Evolutionary conservation across 768 basidiomycete species (phyloP).

Genomic region (Atractiella rhizophila): DNA sequence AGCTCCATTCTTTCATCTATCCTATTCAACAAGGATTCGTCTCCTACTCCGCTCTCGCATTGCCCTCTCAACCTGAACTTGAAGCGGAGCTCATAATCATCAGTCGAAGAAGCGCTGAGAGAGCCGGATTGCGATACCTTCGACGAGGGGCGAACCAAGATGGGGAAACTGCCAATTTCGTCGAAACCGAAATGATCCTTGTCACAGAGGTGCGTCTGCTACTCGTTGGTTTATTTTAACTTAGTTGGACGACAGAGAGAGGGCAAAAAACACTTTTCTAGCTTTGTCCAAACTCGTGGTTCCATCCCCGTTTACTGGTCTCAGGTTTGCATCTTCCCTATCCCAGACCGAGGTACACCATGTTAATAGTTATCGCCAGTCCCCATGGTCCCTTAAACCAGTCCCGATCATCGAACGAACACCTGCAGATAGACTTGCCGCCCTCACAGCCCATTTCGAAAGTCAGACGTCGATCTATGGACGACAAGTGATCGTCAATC

Average conservation of each 20-base stretch:
- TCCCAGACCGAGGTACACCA: neutral
- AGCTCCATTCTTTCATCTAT: slow-evolving; percentile 10
- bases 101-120: slow-evolving; percentile 60
- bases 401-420: slow-evolving; percentile 15
- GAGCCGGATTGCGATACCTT: slow-evolving; percentile 83
- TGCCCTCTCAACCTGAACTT: neutral
- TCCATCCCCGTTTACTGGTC: slow-evolving; percentile 22
- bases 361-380: slow-evolving; percentile 15
- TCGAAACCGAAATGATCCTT: slow-evolving; percentile 56
- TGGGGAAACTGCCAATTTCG: slow-evolving; percentile 15
- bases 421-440: slow-evolving; percentile 8
- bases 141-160: slow-evolving; percentile 68
- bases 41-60: slow-evolving; percentile 2
- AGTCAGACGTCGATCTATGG: slow-evolving; percentile 11
- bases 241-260: slow-evolving; percentile 1
- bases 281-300: slow-evolving; percentile 65
- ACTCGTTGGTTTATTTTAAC: slow-evolving; percentile 23
- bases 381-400: slow-evolving; percentile 16
- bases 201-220: too few relatives aligned
- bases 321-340: slow-evolving; percentile 3
- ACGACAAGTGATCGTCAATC: slow-evolving; percentile 51
- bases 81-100: slow-evolving; percentile 34
- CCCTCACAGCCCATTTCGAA: slow-evolving; percentile 14
- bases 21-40: slow-evolving; percentile 3
- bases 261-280: slow-evolving; percentile 2